Percentiles rank a stretch among this genome's conserved stretches.
phyloP scores from a whole-genome alignment of 441 rosid species.

The Pelargonium myrrhifolium region DNA sequence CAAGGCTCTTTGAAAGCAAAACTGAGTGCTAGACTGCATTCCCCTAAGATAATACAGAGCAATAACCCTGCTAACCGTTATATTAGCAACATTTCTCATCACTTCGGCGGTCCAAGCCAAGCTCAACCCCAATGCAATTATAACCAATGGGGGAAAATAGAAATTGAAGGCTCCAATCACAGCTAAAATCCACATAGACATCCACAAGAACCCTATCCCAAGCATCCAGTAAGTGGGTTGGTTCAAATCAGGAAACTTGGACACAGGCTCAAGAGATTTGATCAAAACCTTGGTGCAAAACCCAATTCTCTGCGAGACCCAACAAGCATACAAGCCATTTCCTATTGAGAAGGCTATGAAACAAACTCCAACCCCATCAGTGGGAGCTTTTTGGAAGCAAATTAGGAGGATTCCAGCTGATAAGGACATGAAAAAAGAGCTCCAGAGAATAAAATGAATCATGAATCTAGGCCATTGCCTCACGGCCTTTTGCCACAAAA shows the following conservation, averaged over 20 bases:
- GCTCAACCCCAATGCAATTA: constrained; percentile 48
- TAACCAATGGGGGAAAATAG: constrained; percentile 42
- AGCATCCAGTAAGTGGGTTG: constrained; percentile 76
- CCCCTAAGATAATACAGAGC: constrained; percentile 81
- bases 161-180: constrained; percentile 82
- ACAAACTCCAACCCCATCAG: constrained; percentile 74
- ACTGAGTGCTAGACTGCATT: constrained; percentile 68
- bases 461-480: constrained; percentile 64
- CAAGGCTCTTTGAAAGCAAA: constrained; percentile 83
- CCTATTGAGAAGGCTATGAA: constrained; percentile 74
- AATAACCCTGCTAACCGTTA: constrained; percentile 75
- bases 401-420: constrained; percentile 81
- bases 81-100: constrained; percentile 81
- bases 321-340: constrained; percentile 81
- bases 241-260: constrained; percentile 66
- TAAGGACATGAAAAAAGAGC: constrained; percentile 54
- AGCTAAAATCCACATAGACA: constrained; percentile 87
- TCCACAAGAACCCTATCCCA: constrained; percentile 81
- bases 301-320: constrained; percentile 53
- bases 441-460: constrained; percentile 84
- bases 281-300: constrained; percentile 58
- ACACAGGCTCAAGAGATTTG: constrained; percentile 59
- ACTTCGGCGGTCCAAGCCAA: constrained; percentile 84
- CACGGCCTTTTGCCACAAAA: constrained; percentile 76
- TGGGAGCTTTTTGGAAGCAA: constrained; percentile 76